These are phyloP conservation scores for Pseudonectria buxi DNA, from an alignment of 2,329 filamentous ascomycete genomes.

Conservation along the genomic window DNA sequence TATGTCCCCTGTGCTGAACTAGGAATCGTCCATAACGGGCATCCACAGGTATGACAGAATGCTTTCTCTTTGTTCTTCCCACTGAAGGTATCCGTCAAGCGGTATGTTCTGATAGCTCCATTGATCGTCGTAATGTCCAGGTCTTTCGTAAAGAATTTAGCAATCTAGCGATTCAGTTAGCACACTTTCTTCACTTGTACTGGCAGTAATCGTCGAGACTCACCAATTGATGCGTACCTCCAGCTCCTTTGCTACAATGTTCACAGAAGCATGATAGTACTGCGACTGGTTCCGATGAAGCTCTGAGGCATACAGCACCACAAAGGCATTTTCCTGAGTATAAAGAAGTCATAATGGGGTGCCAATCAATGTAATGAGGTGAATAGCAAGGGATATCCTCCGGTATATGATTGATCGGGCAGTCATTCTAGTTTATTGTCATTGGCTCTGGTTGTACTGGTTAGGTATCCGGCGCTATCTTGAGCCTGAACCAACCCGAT, in stretches of 20 bases:
- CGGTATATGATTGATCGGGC: too few relatives aligned
- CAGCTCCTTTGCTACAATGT: constrained; percentile 15
- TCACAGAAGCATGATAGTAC: constrained; percentile 16
- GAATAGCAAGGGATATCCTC: too few relatives aligned
- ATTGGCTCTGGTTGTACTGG: too few relatives aligned
- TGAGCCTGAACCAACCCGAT: too few relatives aligned
- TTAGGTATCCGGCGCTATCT: too few relatives aligned
- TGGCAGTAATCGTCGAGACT: too few relatives aligned
- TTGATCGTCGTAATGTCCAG: constrained; percentile 5
- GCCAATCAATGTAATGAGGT: too few relatives aligned
- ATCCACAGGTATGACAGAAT: constrained; percentile 20
- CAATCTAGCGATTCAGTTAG: constrained; percentile 20
- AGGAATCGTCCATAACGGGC: constrained; percentile 22
- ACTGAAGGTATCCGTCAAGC: constrained; percentile 18
- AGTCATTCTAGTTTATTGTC: too few relatives aligned
- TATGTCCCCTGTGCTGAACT: constrained; percentile 17
- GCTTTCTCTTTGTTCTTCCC: constrained; percentile 19
- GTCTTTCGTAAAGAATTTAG: constrained; percentile 16
- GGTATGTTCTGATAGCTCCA: constrained; percentile 9
- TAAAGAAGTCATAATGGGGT: constrained; percentile 8
- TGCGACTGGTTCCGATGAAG: constrained; percentile 10
- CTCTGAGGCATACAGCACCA: constrained; percentile 5
- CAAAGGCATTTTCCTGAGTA: constrained; percentile 17
- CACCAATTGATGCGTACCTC: constrained; percentile 14
- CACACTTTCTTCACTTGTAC: too few relatives aligned